Base-by-base conservation (phyloP, 1,284 basidiomycete species). In the Ceratobasidium sp. region DNA sequence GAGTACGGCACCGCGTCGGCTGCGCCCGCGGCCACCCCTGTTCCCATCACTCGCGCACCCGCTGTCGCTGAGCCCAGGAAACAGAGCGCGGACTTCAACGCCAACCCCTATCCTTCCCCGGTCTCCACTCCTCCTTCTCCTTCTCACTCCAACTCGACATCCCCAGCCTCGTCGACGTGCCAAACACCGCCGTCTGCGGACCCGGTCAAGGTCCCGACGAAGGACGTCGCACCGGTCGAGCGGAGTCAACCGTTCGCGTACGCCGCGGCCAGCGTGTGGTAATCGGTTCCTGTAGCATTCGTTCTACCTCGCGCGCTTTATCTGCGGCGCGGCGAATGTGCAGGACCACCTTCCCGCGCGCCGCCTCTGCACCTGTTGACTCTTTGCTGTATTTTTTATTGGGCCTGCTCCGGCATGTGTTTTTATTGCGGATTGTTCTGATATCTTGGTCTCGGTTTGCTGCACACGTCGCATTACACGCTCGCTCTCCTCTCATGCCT, bases 1-100 rank as follows among this genome's bases (percentile, higher is more conserved):
- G 90, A 93, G 69, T 93, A 91, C 77, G 81, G 70, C 13, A 58
- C 72, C 23, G 72, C 64, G 38, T 61, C 73, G 46, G 62, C 66
- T 50, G 26, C 52, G 1, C 55, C 66, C 18, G 52, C 32, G 14
- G 47, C 52, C 23, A 47, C 54, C 41, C 47, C 44, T 5, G 52
- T 32, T 11, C 66, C 55, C 16, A 50, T 35, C 21, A 18, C 59
- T 14, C 26, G 44, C 16, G 26, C 18, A 44, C 4, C 66, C 2
- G 26, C 23, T 21, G 44, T 38, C 30, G 59, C 11, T 14, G 50
- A 69, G 64, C 54, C 66, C 38, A 57, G 66, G 38, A 70, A 44
- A 35, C 66, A 16, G 13, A 47, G 52, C 2, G 52, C 66, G 32
- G 55, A 52, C 54, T 52, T 49, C 54, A 46, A 54, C 26, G 47